phyloP scores from a whole-genome alignment of 2,329 filamentous ascomycete species.

The Phoma sp. region DNA sequence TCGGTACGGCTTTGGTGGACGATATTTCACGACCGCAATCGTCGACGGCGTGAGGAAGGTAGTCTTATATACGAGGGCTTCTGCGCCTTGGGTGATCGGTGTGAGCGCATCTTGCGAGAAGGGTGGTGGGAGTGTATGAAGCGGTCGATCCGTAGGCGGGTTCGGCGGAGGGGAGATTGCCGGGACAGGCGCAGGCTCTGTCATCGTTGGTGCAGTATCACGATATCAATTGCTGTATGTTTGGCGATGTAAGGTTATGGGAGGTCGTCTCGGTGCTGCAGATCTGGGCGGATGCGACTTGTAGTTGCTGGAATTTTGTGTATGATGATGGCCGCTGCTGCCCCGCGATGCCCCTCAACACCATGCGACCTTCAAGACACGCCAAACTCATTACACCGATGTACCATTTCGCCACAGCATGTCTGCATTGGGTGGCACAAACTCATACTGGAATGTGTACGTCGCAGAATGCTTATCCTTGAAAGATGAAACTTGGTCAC shows the following conservation, averaged over 20 bases:
- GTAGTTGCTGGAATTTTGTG: conserved; percentile 4
- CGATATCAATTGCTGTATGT: too few relatives aligned
- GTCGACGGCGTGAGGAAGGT: conserved; percentile 72
- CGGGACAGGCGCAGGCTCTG: conserved; percentile 27
- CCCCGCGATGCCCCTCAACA: conserved; percentile 16
- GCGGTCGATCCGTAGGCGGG: conserved; percentile 28
- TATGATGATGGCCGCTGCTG: conserved; percentile 4
- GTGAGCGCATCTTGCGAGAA: conserved; percentile 62
- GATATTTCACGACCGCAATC: conserved; percentile 85
- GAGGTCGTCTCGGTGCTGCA: too few relatives aligned
- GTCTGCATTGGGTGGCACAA: too few relatives aligned
- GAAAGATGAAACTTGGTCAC: too few relatives aligned
- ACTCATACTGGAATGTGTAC: too few relatives aligned
- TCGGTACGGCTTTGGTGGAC: conserved; percentile 87
- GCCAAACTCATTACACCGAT: neutral
- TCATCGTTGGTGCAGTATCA: conserved; percentile 17
- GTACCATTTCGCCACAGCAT: neutral
- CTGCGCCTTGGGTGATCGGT: conserved; percentile 91
- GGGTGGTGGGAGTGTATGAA: conserved; percentile 36
- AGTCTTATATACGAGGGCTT: conserved; percentile 91
- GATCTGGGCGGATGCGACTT: neutral
- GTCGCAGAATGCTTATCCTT: too few relatives aligned
- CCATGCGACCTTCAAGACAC: conserved; percentile 1
- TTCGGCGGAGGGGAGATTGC: conserved; percentile 27
- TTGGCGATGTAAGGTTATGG: too few relatives aligned